Conservation (phyloP, 2,329 filamentous ascomycete species). For the Phoma sp. region DNA sequence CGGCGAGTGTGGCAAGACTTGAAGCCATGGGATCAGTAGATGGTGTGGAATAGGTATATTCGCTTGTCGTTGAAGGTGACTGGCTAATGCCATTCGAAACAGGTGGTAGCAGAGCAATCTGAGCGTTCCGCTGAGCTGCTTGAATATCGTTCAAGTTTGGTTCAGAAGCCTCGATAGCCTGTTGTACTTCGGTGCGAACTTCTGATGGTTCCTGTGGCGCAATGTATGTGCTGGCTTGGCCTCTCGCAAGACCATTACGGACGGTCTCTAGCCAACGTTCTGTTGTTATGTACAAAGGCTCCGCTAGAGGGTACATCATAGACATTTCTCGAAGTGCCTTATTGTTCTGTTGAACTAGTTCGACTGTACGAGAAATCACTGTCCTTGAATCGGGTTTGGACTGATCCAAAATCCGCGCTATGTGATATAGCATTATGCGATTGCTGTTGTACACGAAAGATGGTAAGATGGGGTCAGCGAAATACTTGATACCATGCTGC, state of each 20-base stretch:
- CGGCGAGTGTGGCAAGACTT: slow-evolving; percentile 17
- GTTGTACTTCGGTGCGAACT: slow-evolving; percentile 28
- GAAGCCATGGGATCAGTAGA: slow-evolving; percentile 5
- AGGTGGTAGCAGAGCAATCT: slow-evolving; percentile 23
- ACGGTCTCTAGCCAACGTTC: slow-evolving; percentile 43
- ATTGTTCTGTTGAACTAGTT: slow-evolving; percentile 42
- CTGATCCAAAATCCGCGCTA: slow-evolving; percentile 36
- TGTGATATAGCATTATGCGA: slow-evolving; percentile 44
- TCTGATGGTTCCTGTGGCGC: slow-evolving; percentile 38
- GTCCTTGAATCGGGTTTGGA: slow-evolving; percentile 35
- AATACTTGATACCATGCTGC: slow-evolving; percentile 40
- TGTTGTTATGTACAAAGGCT: slow-evolving; percentile 38
- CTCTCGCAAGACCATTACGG: slow-evolving; percentile 35
- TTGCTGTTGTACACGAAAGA: slow-evolving; percentile 44
- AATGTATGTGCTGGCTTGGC: slow-evolving; percentile 36
- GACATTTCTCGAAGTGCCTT: slow-evolving; percentile 39
- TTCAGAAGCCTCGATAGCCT: slow-evolving; percentile 27
- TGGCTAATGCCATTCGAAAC: slow-evolving; percentile 11
- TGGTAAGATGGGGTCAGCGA: slow-evolving; percentile 42
- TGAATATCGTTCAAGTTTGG: slow-evolving; percentile 9
- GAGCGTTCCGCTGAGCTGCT: slow-evolving; percentile 15
- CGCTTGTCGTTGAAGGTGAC: slow-evolving; percentile 14
- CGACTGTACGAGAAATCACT: slow-evolving; percentile 34
- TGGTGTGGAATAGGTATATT: slow-evolving; percentile 21
- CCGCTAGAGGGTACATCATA: slow-evolving; percentile 40